Conservation (phyloP, 352 stramenopile genomes). For the Globisporangium ultimum region DNA sequence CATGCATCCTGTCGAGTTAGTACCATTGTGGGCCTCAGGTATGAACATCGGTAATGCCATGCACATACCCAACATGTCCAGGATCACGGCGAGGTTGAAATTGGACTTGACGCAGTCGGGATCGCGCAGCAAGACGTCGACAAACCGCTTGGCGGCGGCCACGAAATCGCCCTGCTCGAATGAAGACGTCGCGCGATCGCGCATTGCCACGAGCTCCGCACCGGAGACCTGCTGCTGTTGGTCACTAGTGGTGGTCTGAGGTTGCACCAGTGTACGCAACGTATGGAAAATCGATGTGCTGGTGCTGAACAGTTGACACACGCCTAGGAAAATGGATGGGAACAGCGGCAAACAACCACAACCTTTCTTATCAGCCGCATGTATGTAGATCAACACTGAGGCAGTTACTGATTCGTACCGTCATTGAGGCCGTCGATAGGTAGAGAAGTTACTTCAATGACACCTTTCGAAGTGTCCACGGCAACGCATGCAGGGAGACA, state of each 20-base stretch:
- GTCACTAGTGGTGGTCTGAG: background rate
- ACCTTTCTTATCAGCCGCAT: too few relatives aligned
- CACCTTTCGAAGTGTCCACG: constrained; percentile 11
- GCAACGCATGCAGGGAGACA: constrained; percentile 33
- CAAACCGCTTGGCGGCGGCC: constrained; percentile 40
- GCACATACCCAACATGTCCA: constrained; percentile 55
- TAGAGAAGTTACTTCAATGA: background rate
- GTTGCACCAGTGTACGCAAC: background rate
- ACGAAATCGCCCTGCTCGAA: constrained; percentile 63
- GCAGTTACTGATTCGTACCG: too few relatives aligned
- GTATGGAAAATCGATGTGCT: background rate
- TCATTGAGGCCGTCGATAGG: background rate
- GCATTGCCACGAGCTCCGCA: constrained; percentile 33
- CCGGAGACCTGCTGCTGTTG: background rate
- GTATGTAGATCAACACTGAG: too few relatives aligned
- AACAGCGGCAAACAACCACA: too few relatives aligned
- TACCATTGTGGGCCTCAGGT: background rate
- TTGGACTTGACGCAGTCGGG: constrained; percentile 60
- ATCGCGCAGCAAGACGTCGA: constrained; percentile 37
- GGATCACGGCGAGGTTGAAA: constrained; percentile 76
- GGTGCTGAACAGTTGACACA: background rate
- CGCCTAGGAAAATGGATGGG: too few relatives aligned
- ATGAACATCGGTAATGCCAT: background rate
- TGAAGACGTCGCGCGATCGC: constrained; percentile 28
- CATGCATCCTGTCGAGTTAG: background rate